Evolutionary conservation across 108 stramenopile species (phyloP), one percentile per base, ranked within the genome.

Genomic region (Nitzschia sp.): DNA sequence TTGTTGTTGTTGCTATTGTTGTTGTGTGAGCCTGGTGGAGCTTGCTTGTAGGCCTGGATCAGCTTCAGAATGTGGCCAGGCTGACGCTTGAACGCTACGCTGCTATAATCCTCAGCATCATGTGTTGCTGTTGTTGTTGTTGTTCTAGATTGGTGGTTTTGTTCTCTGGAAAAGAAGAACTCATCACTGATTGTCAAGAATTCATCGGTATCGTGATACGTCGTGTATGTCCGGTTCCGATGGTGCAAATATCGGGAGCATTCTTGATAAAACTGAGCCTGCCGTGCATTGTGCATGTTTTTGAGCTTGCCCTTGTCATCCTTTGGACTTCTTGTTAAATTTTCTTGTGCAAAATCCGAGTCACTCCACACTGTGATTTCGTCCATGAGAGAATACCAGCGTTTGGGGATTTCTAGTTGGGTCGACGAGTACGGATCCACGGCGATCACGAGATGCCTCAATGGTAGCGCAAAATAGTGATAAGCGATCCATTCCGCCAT

Each of bases 401-500:
- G 38, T 9, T 41, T 13, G 9, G 13, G 13, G 13, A 41, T 41
- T 6, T 6, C 38, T 13, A 13, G 13, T 9, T 13, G 6, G 6
- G 38, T 41, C 13, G 6, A 9, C 38, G 38, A 41, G 13, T 41
- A 13, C 38, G 38, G 38, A 41, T 41, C 38, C 9, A 41, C 38
- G 38, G 38, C 38, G 13, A 41, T 13, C 38, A 41, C 38, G 6
- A 41, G 9, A 41, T 41, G 38, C 38, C 38, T 6, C 9, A 41
- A 13, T 41, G 9, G 6, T 13, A 78, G 17, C 6, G 63, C 53
- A 30, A 63, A 68, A 35, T 75, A 76, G 46, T 82, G 81, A 67
- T 82, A 82, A 33, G 81, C 81, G 13, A 82, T 28, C 81, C 81
- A 82, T 66, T 82, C 81, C 26, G 69, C 63, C 19, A 82, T 26